A percentile compares a stretch with the other conserved stretches of the same genome.
These are phyloP conservation scores for Mycena venus DNA, from an alignment of 768 basidiomycete genomes.

Conservation along the genomic window DNA sequence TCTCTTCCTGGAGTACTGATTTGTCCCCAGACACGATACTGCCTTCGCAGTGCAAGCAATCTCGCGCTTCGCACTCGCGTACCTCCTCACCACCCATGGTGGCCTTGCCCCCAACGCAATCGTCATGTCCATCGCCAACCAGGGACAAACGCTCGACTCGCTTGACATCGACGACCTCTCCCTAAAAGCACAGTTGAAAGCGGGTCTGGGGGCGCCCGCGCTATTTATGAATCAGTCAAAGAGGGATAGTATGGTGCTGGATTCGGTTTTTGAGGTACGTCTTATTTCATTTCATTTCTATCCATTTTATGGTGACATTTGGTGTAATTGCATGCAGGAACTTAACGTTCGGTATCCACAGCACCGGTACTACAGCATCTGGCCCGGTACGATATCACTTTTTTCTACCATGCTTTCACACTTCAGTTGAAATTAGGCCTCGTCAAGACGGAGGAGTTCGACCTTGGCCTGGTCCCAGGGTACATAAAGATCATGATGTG, in stretches of 20 bases:
- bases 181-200: background rate
- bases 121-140: background rate
- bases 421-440: background rate
- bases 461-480: background rate
- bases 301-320: no score
- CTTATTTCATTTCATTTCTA: no score
- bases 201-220: background rate
- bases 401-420: background rate
- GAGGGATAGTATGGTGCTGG: constrained; percentile 1
- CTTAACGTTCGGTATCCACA: constrained; percentile 10
- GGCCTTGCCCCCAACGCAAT: constrained; percentile 11
- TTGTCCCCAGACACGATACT: background rate
- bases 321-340: no score
- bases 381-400: no score
- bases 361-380: background rate
- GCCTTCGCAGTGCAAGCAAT: constrained; percentile 7
- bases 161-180: no score
- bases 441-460: constrained; percentile 2
- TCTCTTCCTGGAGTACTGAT: background rate
- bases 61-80: constrained; percentile 19
- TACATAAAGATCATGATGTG: background rate
- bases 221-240: background rate
- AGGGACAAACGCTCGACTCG: constrained; percentile 1
- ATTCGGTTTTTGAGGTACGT: constrained; percentile 11
- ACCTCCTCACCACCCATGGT: constrained; percentile 16